Evolutionary conservation across 345 rosid species (phyloP).

Genomic region (Aegle marmelos): DNA sequence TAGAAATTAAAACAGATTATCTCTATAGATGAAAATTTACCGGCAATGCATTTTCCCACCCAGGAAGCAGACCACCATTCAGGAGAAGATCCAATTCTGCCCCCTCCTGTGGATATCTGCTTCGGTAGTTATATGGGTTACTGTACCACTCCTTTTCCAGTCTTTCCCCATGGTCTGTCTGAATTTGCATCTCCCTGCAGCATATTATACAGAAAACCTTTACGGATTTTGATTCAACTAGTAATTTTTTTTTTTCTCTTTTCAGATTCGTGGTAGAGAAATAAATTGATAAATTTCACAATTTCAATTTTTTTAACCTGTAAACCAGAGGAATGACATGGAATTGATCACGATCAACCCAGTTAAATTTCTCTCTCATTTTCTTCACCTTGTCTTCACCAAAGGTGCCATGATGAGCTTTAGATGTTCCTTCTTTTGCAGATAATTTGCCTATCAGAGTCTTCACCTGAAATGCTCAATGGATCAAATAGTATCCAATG

Average conservation of each 20-base stretch:
- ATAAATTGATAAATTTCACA: background rate
- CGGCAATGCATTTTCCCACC: constrained; percentile 36
- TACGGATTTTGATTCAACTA: background rate
- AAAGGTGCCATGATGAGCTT: constrained; percentile 37
- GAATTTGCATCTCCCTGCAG: constrained; percentile 33
- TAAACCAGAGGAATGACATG: constrained; percentile 29
- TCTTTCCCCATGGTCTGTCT: constrained; percentile 14
- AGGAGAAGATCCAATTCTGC: constrained; percentile 25
- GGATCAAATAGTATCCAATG: background rate
- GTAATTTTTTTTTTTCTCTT: background rate
- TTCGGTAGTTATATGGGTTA: constrained; percentile 15
- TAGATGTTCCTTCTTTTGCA: constrained; percentile 32
- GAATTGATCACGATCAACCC: constrained; percentile 24
- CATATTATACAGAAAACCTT: background rate
- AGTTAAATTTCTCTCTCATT: constrained; percentile 26
- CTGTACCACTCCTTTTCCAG: constrained; percentile 32
- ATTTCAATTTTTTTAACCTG: constrained; percentile 1
- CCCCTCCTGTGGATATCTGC: constrained; percentile 29
- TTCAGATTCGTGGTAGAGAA: background rate
- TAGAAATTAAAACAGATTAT: too few relatives aligned
- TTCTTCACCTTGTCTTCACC: constrained; percentile 24
- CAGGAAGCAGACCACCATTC: constrained; percentile 25
- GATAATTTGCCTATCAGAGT: constrained; percentile 31
- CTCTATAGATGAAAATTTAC: constrained; percentile 7
- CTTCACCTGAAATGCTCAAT: constrained; percentile 22